Evolutionary conservation across 1,284 basidiomycete genomes (phyloP).

Genomic region (Fistulina hepatica): DNA sequence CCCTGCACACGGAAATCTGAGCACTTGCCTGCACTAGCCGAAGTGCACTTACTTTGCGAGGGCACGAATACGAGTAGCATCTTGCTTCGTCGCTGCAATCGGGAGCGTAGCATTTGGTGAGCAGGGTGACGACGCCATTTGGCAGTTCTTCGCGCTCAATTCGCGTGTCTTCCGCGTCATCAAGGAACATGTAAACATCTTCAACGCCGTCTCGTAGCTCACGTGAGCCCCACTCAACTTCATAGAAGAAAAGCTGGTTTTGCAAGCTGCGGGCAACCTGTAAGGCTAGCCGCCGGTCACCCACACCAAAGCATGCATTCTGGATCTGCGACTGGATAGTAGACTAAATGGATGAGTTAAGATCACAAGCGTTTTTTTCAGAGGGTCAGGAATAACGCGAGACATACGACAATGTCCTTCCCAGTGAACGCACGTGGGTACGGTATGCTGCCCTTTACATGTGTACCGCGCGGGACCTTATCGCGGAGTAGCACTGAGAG

Average conservation of each 20-base stretch:
- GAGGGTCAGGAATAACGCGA: conserved; percentile 4
- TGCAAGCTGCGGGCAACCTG: conserved; percentile 84
- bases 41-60: conserved; percentile 40
- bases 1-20: conserved; percentile 7
- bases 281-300: conserved; percentile 73
- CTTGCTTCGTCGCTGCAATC: conserved; percentile 61
- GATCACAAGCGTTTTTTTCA: conserved; percentile 4
- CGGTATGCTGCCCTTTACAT: conserved; percentile 85
- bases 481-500: conserved; percentile 82
- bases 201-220: conserved; percentile 84
- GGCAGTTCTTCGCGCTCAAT: conserved; percentile 71
- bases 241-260: conserved; percentile 90
- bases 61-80: conserved; percentile 70
- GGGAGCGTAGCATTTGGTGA: conserved; percentile 80
- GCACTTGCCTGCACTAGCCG: background rate
- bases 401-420: conserved; percentile 80
- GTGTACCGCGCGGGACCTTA: conserved; percentile 73
- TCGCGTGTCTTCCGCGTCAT: conserved; percentile 63
- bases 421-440: conserved; percentile 86
- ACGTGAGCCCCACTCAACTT: conserved; percentile 90
- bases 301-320: conserved; percentile 53
- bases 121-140: conserved; percentile 67
- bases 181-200: conserved; percentile 94
- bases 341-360: conserved; percentile 69
- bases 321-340: conserved; percentile 64